phyloP scores from a whole-genome alignment of 2,329 filamentous ascomycete species.

The Albophoma yamanashiensis region DNA sequence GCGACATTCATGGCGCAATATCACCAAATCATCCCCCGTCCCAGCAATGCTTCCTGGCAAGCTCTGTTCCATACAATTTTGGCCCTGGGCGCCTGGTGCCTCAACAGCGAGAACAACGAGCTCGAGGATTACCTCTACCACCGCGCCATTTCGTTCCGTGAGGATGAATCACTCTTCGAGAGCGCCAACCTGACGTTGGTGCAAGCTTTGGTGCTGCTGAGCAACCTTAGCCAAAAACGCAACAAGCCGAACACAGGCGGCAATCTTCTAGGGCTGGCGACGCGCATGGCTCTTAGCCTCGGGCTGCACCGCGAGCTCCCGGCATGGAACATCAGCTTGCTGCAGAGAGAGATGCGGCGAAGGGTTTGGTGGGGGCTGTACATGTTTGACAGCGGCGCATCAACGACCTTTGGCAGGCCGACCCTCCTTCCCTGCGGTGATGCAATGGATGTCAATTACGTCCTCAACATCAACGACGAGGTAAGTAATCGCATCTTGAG shows the following conservation, averaged over 20 bases:
- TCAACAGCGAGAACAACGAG: conserved; percentile 13
- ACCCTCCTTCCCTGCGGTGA: conserved; percentile 15
- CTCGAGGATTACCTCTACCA: conserved; percentile 19
- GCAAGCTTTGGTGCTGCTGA: conserved; percentile 17
- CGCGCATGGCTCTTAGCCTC: conserved; percentile 34
- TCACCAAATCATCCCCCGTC: conserved; percentile 19
- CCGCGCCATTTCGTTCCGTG: conserved; percentile 14
- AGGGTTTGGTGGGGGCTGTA: conserved; percentile 32
- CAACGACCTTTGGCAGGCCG: conserved; percentile 29
- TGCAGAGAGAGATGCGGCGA: conserved; percentile 25
- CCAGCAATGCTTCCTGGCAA: conserved; percentile 18
- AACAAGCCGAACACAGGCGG: conserved; percentile 37
- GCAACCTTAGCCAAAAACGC: conserved; percentile 34
- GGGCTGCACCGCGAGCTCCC: conserved; percentile 33
- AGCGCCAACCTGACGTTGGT: conserved; percentile 20
- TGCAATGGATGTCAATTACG: conserved; percentile 17
- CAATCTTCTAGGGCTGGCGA: conserved; percentile 34
- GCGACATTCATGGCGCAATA: conserved; percentile 28
- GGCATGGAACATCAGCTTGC: conserved; percentile 17
- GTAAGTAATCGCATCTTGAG: background rate
- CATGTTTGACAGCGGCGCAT: conserved; percentile 33
- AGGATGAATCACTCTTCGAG: conserved; percentile 19
- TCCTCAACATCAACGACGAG: conserved; percentile 19
- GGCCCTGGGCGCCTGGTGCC: conserved; percentile 24
- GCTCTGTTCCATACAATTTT: conserved; percentile 26